These are phyloP conservation scores for Calonectria ilicicola DNA, from an alignment of 2,329 filamentous ascomycete species.

Conservation along the genomic window DNA sequence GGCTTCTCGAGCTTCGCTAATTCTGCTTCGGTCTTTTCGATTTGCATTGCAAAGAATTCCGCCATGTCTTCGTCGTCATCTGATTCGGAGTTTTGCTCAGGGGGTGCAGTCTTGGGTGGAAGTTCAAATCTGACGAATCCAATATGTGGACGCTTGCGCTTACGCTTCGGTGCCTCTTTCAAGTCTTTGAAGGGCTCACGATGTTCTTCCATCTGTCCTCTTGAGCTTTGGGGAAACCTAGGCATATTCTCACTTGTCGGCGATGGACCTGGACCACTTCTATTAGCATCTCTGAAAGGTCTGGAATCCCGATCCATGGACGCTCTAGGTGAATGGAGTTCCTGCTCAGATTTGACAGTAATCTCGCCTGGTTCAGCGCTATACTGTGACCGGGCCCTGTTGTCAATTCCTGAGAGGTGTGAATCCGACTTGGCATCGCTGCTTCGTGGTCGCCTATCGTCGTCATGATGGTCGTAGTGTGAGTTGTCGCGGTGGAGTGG, in stretches of 20 bases:
- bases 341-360: slow-evolving; percentile 54
- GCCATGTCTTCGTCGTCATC: slow-evolving; percentile 71
- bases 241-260: slow-evolving; percentile 37
- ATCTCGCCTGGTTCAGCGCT: slow-evolving; percentile 63
- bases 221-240: slow-evolving; percentile 26
- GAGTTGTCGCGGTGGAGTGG: slow-evolving; percentile 51
- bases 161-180: slow-evolving; percentile 35
- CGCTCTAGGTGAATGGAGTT: slow-evolving; percentile 48
- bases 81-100: slow-evolving; percentile 56
- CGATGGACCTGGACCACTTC: slow-evolving; percentile 33
- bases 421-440: slow-evolving; percentile 64
- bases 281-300: slow-evolving; percentile 31
- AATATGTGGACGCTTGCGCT: slow-evolving; percentile 45
- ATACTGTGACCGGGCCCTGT: slow-evolving; percentile 52
- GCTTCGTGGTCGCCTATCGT: slow-evolving; percentile 62
- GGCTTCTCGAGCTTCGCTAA: slow-evolving; percentile 59
- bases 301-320: slow-evolving; percentile 41
- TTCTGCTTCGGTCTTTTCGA: slow-evolving; percentile 63
- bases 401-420: slow-evolving; percentile 47
- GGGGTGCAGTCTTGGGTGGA: slow-evolving; percentile 50
- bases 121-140: slow-evolving; percentile 53
- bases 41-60: slow-evolving; percentile 66
- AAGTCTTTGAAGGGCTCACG: slow-evolving; percentile 27
- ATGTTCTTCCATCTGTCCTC: slow-evolving; percentile 25
- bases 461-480: slow-evolving; percentile 52